phyloP scores from a whole-genome alignment of 495 filamentous ascomycete genomes.

The Hypomontagnella monticulosa region DNA sequence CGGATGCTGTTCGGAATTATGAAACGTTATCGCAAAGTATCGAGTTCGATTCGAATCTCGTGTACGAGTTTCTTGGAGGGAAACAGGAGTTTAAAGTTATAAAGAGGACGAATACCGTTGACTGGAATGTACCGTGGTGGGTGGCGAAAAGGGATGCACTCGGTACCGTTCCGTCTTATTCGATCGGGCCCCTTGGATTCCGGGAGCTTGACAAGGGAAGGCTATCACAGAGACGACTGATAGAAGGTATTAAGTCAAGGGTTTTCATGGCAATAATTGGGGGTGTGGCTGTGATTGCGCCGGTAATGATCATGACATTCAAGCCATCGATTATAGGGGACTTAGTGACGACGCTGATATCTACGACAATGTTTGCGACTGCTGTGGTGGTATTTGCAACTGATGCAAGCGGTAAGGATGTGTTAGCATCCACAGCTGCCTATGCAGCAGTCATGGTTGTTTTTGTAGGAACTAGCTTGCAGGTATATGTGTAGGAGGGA shows the following conservation, averaged over 20 bases:
- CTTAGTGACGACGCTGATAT: no score
- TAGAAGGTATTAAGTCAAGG: neutral
- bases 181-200: neutral
- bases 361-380: no score
- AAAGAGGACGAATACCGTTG: neutral
- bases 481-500: no score
- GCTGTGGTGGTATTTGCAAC: no score
- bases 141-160: neutral
- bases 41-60: neutral
- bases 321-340: no score
- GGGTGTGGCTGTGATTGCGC: no score
- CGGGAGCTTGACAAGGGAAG: neutral
- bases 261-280: no score
- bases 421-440: no score
- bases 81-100: neutral
- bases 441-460: no score
- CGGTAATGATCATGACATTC: no score
- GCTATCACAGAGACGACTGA: neutral
- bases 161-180: neutral
- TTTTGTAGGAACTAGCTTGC: no score
- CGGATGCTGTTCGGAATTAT: neutral
- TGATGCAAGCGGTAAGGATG: no score
- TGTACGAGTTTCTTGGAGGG: neutral
- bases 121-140: neutral
- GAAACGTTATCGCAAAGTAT: neutral